Conservation (phyloP, 805 yeast genomes). For the Scheffersomyces ergatensis region DNA sequence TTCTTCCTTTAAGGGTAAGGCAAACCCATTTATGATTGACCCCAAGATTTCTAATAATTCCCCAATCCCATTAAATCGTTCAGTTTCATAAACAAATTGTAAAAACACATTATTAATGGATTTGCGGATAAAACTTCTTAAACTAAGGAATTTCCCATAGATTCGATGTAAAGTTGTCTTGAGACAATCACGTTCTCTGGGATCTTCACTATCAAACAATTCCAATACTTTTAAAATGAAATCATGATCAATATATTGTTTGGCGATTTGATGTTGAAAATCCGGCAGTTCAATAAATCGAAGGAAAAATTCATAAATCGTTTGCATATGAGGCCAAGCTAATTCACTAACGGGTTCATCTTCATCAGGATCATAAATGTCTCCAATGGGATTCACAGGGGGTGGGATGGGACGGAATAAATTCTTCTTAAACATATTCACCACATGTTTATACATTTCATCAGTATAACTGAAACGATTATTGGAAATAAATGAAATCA, state of each 20-base stretch:
- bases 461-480: slow-evolving; percentile 85
- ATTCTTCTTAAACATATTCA: slow-evolving; percentile 84
- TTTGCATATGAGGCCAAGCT: slow-evolving; percentile 99
- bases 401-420: slow-evolving; percentile 97
- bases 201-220: slow-evolving; percentile 93
- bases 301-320: slow-evolving; percentile 90
- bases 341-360: slow-evolving; percentile 96
- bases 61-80: slow-evolving; percentile 91
- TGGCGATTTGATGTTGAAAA: slow-evolving; percentile 89
- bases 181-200: slow-evolving; percentile 90
- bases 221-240: slow-evolving; percentile 81
- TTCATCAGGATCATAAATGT: slow-evolving; percentile 95
- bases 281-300: slow-evolving; percentile 93
- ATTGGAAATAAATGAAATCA: slow-evolving; percentile 81
- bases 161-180: slow-evolving; percentile 95
- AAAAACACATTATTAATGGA: slow-evolving; percentile 89
- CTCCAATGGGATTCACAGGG: slow-evolving; percentile 96
- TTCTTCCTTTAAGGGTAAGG: slow-evolving; percentile 94
- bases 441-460: slow-evolving; percentile 85
- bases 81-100: slow-evolving; percentile 93
- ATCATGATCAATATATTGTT: slow-evolving; percentile 88
- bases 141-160: slow-evolving; percentile 88
- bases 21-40: slow-evolving; percentile 95
- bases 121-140: slow-evolving; percentile 88
- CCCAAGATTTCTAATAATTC: slow-evolving; percentile 94